Evolutionary conservation across 73 alveolate genomes (phyloP).

Genomic region (Stentor coeruleus): DNA sequence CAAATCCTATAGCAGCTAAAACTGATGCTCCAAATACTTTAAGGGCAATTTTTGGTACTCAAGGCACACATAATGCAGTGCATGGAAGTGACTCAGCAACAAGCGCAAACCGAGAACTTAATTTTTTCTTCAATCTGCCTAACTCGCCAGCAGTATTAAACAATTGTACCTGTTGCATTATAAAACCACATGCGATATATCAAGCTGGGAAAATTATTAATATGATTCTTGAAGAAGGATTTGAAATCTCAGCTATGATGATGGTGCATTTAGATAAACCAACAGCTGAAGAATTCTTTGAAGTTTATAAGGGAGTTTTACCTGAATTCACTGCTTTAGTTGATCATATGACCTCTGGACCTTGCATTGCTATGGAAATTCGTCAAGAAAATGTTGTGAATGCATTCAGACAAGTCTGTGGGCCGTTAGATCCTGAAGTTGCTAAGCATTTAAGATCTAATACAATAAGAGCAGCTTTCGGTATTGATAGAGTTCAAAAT

Average conservation of each 20-base stretch:
- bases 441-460: slow-evolving; percentile 92
- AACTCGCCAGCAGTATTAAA: slow-evolving; percentile 74
- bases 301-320: slow-evolving; percentile 94
- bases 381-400: slow-evolving; percentile 94
- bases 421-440: slow-evolving; percentile 98
- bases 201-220: slow-evolving; percentile 91
- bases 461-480: slow-evolving; percentile 95
- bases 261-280: slow-evolving; percentile 84
- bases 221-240: slow-evolving; percentile 91
- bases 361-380: slow-evolving; percentile 90
- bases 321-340: slow-evolving; percentile 92
- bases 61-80: slow-evolving; percentile 90
- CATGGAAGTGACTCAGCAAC: slow-evolving; percentile 93
- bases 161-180: slow-evolving; percentile 90
- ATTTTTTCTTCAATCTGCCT: slow-evolving; percentile 70
- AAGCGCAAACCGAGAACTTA: slow-evolving; percentile 84
- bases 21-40: slow-evolving; percentile 84
- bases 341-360: slow-evolving; percentile 91
- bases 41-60: slow-evolving; percentile 94
- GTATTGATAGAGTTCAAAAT: slow-evolving; percentile 89
- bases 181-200: slow-evolving; percentile 92
- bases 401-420: slow-evolving; percentile 41
- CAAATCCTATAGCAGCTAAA: slow-evolving; percentile 83
- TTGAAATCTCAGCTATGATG: slow-evolving; percentile 91
- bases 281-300: slow-evolving; percentile 94